These are phyloP conservation scores for Fagus crenata DNA, from an alignment of 306 rosid genomes.

Conservation along the genomic window DNA sequence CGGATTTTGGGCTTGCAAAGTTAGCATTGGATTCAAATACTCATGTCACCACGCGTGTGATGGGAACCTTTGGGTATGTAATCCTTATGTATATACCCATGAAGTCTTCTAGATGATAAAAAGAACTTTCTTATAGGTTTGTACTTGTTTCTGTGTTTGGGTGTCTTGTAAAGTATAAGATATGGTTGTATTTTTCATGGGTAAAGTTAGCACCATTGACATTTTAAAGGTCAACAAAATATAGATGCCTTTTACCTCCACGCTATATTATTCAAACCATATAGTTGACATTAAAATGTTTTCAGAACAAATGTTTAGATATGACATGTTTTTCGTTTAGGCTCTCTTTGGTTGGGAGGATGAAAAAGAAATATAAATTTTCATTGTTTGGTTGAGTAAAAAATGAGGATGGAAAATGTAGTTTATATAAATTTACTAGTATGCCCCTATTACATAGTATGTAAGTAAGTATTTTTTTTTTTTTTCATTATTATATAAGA, in stretches of 20 bases:
- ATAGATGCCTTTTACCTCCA: not conserved
- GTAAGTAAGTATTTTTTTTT: no score
- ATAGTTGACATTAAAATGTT: conserved; percentile 1
- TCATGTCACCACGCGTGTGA: conserved; percentile 92
- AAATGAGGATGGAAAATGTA: no score
- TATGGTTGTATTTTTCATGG: not conserved
- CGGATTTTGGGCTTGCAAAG: conserved; percentile 99
- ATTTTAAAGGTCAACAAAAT: not conserved
- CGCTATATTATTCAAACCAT: not conserved
- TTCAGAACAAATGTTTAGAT: not conserved
- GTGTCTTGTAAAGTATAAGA: not conserved
- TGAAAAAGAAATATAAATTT: no score
- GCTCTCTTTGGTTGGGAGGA: no score
- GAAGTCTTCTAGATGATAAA: not conserved
- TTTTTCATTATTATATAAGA: no score
- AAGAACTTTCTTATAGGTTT: not conserved
- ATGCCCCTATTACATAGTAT: no score
- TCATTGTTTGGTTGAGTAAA: no score
- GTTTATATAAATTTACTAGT: no score
- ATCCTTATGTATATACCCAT: not conserved
- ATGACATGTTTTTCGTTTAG: not conserved
- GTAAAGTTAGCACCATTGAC: not conserved
- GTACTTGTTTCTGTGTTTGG: not conserved
- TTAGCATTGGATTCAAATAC: conserved; percentile 83
- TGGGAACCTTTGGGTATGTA: conserved; percentile 98